A percentile compares a stretch with the other conserved stretches of the same genome.
These are phyloP conservation scores for Epichloe festucae DNA, from an alignment of 2,329 filamentous ascomycete genomes.

Conservation along the genomic window DNA sequence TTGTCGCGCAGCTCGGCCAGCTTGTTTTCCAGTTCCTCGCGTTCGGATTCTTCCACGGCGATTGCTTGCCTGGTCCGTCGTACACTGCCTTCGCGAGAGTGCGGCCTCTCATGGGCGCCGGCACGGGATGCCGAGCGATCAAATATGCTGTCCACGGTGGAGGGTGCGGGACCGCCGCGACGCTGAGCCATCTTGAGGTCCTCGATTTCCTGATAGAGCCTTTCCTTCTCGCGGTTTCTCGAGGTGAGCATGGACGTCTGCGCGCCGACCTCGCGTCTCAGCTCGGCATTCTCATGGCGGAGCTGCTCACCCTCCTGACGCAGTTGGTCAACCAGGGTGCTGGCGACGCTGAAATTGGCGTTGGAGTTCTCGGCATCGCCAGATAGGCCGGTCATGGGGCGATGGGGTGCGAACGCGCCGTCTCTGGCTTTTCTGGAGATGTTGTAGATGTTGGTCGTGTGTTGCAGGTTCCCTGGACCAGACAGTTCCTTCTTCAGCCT, in stretches of 20 bases:
- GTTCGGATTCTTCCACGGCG: conserved; percentile 56
- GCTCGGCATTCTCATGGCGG: conserved; percentile 81
- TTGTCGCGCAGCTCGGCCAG: conserved; percentile 76
- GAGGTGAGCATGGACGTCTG: conserved; percentile 97
- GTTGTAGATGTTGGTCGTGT: conserved; percentile 55
- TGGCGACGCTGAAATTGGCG: conserved; percentile 43
- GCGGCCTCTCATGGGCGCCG: conserved; percentile 52
- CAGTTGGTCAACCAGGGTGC: conserved; percentile 65
- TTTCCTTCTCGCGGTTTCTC: conserved; percentile 85
- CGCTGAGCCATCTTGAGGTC: conserved; percentile 83
- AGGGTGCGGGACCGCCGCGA: conserved; percentile 46
- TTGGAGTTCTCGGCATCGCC: conserved; percentile 37
- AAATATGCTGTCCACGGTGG: conserved; percentile 76
- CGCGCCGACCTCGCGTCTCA: conserved; percentile 83
- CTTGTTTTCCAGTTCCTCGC: conserved; percentile 75
- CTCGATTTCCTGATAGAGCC: conserved; percentile 92
- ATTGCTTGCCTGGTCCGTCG: conserved; percentile 49
- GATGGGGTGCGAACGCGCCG: conserved; percentile 30
- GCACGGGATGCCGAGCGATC: conserved; percentile 88
- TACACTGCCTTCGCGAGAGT: conserved; percentile 56
- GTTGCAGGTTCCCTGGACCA: conserved; percentile 29
- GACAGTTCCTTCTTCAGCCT: conserved; percentile 50
- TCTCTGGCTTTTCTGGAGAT: conserved; percentile 43
- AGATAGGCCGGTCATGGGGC: conserved; percentile 36
- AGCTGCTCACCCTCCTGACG: conserved; percentile 58